phyloP scores from a whole-genome alignment of 2,329 filamentous ascomycete genomes.

The Nakataea oryzae region DNA sequence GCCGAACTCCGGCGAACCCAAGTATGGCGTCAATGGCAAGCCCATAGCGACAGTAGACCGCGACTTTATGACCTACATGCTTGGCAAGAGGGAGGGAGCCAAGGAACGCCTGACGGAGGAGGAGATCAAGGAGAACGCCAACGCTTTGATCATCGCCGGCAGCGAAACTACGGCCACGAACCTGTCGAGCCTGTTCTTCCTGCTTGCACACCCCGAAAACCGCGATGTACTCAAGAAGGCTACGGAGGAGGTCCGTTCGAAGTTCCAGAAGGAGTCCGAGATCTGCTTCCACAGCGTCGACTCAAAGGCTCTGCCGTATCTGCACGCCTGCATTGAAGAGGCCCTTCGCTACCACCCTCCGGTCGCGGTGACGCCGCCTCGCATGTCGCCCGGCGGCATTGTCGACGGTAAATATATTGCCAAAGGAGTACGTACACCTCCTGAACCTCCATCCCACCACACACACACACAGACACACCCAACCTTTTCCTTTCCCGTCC shows the following conservation, averaged over 20 bases:
- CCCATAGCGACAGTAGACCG: not conserved
- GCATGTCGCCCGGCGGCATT: not conserved
- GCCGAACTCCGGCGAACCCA: not conserved
- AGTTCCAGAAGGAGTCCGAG: not conserved
- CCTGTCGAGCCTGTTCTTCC: slow-evolving; percentile 9
- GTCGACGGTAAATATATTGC: not conserved
- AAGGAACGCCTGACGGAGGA: slow-evolving; percentile 4
- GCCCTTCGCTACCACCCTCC: slow-evolving; percentile 14
- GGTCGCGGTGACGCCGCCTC: slow-evolving; percentile 14
- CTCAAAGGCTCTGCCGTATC: slow-evolving; percentile 7
- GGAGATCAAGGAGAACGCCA: slow-evolving; percentile 14
- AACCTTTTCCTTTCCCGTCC: too few relatives aligned
- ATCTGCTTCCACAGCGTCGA: not conserved
- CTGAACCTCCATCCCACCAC: too few relatives aligned
- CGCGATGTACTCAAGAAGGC: slow-evolving; percentile 5
- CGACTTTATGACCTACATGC: slow-evolving; percentile 1
- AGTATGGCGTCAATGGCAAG: too few relatives aligned
- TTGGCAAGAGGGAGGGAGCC: not conserved
- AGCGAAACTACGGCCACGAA: slow-evolving; percentile 15
- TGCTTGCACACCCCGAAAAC: slow-evolving; percentile 10
- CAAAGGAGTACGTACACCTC: not conserved
- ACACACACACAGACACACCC: too few relatives aligned
- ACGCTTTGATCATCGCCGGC: slow-evolving; percentile 11
- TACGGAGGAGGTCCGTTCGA: not conserved
- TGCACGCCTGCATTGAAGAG: slow-evolving; percentile 29